phyloP scores from a whole-genome alignment of 495 filamentous ascomycete species.

The Penicillium tannophilum region DNA sequence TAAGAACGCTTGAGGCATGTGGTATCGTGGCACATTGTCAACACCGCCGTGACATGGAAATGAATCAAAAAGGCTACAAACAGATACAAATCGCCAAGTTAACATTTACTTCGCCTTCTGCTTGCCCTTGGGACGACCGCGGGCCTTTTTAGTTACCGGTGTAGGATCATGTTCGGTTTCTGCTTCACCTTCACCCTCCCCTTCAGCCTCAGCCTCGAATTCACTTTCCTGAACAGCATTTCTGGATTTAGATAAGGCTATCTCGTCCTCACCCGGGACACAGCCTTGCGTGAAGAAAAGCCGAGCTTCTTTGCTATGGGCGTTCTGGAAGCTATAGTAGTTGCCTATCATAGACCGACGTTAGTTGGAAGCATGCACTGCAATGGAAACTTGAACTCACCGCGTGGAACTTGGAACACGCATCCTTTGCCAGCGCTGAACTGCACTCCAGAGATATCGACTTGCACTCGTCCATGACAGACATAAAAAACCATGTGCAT shows the following conservation, averaged over 20 bases:
- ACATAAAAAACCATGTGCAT: constrained; percentile 98
- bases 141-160: constrained; percentile 18
- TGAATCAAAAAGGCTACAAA: constrained; percentile 3
- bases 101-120: constrained; percentile 34
- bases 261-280: constrained; percentile 44
- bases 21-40: constrained; percentile 28
- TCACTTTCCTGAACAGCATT: constrained; percentile 31
- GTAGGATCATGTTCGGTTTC: constrained; percentile 10
- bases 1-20: constrained; percentile 16
- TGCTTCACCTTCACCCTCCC: constrained; percentile 21
- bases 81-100: constrained; percentile 1
- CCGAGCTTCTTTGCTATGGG: constrained; percentile 62
- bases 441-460: constrained; percentile 69
- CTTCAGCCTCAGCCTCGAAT: constrained; percentile 22
- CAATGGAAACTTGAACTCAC: constrained; percentile 53
- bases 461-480: constrained; percentile 71
- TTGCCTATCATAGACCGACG: constrained; percentile 60
- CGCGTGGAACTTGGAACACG: constrained; percentile 90
- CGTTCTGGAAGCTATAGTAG: constrained; percentile 80
- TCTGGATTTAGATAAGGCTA: constrained; percentile 28
- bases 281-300: constrained; percentile 88
- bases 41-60: constrained; percentile 15
- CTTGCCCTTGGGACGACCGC: constrained; percentile 45
- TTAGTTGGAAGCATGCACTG: background rate
- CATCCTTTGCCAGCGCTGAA: constrained; percentile 86